Conservation (phyloP, 371 early-diverging fungal species). For the Mortierella sp. region DNA sequence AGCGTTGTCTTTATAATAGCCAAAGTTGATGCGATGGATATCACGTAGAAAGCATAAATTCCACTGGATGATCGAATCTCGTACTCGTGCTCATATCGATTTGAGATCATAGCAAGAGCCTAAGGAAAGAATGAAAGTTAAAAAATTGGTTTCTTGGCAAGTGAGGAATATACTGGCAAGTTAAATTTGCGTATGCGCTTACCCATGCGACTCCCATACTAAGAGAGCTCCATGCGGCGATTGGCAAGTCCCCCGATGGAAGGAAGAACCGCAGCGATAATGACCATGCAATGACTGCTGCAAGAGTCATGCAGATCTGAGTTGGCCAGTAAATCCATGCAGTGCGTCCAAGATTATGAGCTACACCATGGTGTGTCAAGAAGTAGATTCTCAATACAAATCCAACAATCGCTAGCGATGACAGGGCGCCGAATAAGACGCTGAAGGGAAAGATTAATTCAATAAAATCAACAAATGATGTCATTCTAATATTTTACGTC, state of each 20-base stretch:
- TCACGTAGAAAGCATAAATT: constrained; percentile 29
- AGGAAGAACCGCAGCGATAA: not conserved
- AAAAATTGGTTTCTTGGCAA: too few relatives aligned
- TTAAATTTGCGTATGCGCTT: constrained; percentile 2
- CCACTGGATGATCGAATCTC: constrained; percentile 36
- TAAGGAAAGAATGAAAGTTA: constrained; percentile 6
- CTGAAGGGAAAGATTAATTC: not conserved
- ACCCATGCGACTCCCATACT: constrained; percentile 34
- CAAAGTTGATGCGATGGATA: constrained; percentile 7
- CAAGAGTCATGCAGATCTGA: constrained; percentile 18
- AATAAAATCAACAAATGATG: not conserved
- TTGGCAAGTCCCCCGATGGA: not conserved
- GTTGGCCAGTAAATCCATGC: constrained; percentile 40
- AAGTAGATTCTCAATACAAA: constrained; percentile 15
- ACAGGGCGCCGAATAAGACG: constrained; percentile 18
- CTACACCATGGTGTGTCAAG: constrained; percentile 1
- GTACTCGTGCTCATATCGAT: constrained; percentile 30
- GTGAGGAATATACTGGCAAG: too few relatives aligned
- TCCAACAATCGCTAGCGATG: constrained; percentile 6
- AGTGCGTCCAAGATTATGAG: constrained; percentile 27
- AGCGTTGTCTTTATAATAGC: constrained; percentile 6
- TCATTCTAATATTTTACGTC: not conserved
- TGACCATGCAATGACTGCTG: not conserved
- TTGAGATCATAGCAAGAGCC: constrained; percentile 23
- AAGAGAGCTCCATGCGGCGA: constrained; percentile 7